These are phyloP conservation scores for Grosmannia huntii DNA, from an alignment of 2,329 filamentous ascomycete genomes.

Conservation along the genomic window DNA sequence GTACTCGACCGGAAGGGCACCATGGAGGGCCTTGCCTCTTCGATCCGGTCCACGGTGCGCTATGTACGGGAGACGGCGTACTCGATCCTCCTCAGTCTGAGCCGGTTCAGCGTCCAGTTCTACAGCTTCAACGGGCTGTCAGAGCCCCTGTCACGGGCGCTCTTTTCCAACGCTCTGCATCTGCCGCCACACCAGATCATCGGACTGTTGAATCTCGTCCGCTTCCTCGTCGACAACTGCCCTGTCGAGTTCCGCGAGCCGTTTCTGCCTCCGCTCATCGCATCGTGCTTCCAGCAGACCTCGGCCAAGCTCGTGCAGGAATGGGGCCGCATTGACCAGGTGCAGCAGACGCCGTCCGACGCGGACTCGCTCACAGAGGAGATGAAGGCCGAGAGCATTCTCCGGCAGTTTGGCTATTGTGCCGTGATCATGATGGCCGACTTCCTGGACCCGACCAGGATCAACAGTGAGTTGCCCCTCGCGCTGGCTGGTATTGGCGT, in stretches of 20 bases:
- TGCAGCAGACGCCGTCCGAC: constrained; percentile 48
- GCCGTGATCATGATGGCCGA: constrained; percentile 86
- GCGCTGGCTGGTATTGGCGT: neutral
- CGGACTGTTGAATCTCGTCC: constrained; percentile 78
- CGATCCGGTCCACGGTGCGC: constrained; percentile 76
- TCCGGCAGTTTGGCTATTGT: constrained; percentile 84
- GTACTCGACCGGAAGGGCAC: constrained; percentile 82
- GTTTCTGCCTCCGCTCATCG: constrained; percentile 75
- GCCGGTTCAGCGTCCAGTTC: constrained; percentile 72
- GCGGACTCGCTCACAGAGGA: constrained; percentile 80
- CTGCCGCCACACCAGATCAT: constrained; percentile 89
- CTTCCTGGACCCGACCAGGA: constrained; percentile 64
- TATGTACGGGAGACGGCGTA: constrained; percentile 90
- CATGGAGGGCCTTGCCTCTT: constrained; percentile 86
- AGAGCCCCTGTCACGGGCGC: constrained; percentile 65
- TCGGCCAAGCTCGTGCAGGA: constrained; percentile 77
- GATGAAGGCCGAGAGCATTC: constrained; percentile 95
- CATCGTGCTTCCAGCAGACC: constrained; percentile 72
- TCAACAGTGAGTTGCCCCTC: constrained; percentile 33
- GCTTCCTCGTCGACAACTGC: constrained; percentile 84
- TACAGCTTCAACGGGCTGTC: constrained; percentile 83
- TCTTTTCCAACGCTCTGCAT: constrained; percentile 71
- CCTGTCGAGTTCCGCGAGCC: constrained; percentile 62
- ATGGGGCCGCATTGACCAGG: constrained; percentile 64
- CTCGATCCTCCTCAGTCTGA: constrained; percentile 88